Conservation (phyloP, 1,284 basidiomycete genomes). For the Leucoagaricus sp. region DNA sequence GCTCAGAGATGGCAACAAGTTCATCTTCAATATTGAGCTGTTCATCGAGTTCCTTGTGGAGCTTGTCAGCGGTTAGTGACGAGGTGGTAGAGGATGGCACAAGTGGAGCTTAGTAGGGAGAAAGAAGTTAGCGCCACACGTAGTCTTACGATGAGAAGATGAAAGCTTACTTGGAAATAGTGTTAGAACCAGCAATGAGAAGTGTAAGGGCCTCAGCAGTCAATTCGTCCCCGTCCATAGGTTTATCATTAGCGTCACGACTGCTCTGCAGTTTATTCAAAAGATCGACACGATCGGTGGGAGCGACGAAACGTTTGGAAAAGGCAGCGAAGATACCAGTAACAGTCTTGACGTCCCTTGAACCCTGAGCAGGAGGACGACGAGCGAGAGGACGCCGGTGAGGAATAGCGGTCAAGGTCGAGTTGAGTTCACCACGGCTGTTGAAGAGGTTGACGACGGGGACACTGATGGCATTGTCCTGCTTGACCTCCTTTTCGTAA, state of each 20-base stretch:
- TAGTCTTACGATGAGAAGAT: background rate
- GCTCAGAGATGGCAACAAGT: slow-evolving; percentile 52
- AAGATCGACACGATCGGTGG: slow-evolving; percentile 74
- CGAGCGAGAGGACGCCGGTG: slow-evolving; percentile 67
- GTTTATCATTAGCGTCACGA: slow-evolving; percentile 77
- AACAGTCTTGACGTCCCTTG: slow-evolving; percentile 70
- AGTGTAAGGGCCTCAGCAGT: slow-evolving; percentile 88
- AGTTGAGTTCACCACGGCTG: slow-evolving; percentile 86
- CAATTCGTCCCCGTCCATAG: slow-evolving; percentile 78
- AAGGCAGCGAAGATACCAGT: slow-evolving; percentile 84
- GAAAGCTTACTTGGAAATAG: slow-evolving; percentile 73
- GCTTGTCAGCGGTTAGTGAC: slow-evolving; percentile 66
- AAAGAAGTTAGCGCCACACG: slow-evolving; percentile 1
- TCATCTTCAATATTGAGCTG: slow-evolving; percentile 64
- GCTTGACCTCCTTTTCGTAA: slow-evolving; percentile 47
- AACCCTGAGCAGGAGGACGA: slow-evolving; percentile 79
- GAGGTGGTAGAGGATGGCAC: slow-evolving; percentile 85
- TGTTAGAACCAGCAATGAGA: slow-evolving; percentile 84
- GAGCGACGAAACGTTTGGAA: slow-evolving; percentile 65
- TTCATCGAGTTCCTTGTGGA: slow-evolving; percentile 83
- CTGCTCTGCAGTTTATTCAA: slow-evolving; percentile 79
- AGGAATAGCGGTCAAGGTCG: slow-evolving; percentile 82
- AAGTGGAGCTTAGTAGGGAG: slow-evolving; percentile 62
- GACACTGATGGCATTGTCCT: slow-evolving; percentile 56
- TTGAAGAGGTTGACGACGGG: slow-evolving; percentile 89